phyloP scores from a whole-genome alignment of 805 yeast genomes.

The Kuraishia ogatae region DNA sequence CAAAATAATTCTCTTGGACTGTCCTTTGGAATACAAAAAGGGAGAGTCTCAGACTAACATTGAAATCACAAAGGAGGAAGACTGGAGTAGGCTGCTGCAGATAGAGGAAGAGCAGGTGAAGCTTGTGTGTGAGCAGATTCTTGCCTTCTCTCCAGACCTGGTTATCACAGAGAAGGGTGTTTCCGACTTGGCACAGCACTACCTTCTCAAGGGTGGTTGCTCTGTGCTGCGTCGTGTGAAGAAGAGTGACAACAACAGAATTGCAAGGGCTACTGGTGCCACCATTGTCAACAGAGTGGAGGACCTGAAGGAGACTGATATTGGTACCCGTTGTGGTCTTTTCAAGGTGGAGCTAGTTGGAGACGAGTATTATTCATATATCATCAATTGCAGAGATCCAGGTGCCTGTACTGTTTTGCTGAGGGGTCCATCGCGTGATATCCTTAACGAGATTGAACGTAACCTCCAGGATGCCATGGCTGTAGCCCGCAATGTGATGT shows the following conservation, averaged over 20 bases:
- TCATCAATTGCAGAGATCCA: constrained; percentile 76
- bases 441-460: constrained; percentile 91
- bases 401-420: constrained; percentile 88
- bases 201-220: constrained; percentile 85
- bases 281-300: constrained; percentile 93
- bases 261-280: constrained; percentile 96
- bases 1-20: constrained; percentile 79
- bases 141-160: constrained; percentile 82
- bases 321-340: constrained; percentile 83
- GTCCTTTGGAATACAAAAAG: constrained; percentile 96
- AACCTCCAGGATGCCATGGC: constrained; percentile 98
- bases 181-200: constrained; percentile 95
- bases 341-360: constrained; percentile 94
- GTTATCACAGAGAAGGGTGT: constrained; percentile 98
- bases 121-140: constrained; percentile 73
- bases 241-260: constrained; percentile 92
- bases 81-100: constrained; percentile 91
- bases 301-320: constrained; percentile 83
- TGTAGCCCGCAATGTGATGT: constrained; percentile 88
- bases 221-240: constrained; percentile 90
- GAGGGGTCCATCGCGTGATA: constrained; percentile 96
- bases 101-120: constrained; percentile 98
- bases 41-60: constrained; percentile 98
- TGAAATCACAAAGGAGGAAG: constrained; percentile 92
- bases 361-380: constrained; percentile 89